These are phyloP conservation scores for Colletotrichum aenigma DNA, from an alignment of 2,329 filamentous ascomycete genomes.

Conservation along the genomic window DNA sequence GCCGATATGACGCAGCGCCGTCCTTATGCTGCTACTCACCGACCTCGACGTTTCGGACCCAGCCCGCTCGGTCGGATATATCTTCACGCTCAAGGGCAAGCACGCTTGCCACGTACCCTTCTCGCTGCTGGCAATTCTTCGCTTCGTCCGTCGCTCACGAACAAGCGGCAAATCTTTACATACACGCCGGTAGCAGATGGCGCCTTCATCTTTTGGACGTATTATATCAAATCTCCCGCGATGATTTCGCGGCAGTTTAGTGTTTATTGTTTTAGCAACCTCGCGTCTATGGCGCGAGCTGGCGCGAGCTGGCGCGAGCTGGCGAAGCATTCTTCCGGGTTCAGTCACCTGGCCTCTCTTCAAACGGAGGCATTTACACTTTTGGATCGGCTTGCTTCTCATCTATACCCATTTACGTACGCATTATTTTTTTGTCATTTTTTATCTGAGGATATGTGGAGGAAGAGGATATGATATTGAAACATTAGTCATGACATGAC, in stretches of 20 bases:
- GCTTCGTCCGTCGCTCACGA: conserved; percentile 16
- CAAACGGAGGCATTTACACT: not conserved
- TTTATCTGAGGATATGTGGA: conserved; percentile 4
- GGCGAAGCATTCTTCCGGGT: conserved; percentile 16
- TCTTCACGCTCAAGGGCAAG: not conserved
- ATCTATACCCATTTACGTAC: conserved; percentile 24
- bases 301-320: conserved; percentile 3
- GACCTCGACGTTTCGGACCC: conserved; percentile 35
- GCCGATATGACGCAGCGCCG: conserved; percentile 12
- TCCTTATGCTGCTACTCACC: conserved; percentile 22
- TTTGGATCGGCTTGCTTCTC: conserved; percentile 19
- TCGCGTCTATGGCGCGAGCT: not conserved
- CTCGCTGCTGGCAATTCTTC: conserved; percentile 18
- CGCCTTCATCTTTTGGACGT: conserved; percentile 3
- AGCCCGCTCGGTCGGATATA: conserved; percentile 1
- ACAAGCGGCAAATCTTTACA: conserved; percentile 6
- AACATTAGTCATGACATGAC: conserved; percentile 13
- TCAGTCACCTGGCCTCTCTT: not conserved
- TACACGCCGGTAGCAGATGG: conserved; percentile 11
- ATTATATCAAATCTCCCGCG: not conserved
- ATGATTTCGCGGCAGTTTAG: conserved; percentile 8
- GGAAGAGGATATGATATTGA: conserved; percentile 9
- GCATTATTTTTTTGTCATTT: conserved; percentile 14
- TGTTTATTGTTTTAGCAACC: conserved; percentile 22
- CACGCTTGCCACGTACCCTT: conserved; percentile 7